Conservation (phyloP, 169 alveolate species). For the Eimeria falciformis region DNA sequence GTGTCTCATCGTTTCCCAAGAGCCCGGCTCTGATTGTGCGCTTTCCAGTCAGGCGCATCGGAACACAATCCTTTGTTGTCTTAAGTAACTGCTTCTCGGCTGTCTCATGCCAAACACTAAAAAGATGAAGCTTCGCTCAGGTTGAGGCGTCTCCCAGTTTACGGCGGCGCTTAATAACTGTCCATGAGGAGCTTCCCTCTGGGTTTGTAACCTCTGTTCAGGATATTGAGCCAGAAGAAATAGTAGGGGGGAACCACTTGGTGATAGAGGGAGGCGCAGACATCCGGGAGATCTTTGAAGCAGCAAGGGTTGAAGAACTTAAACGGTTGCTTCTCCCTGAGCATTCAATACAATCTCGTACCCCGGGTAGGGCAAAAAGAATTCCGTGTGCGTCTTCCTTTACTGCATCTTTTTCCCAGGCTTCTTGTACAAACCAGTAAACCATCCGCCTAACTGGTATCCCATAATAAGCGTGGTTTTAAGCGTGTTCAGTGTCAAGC, state of each 20-base stretch:
- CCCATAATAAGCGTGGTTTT: too few relatives aligned
- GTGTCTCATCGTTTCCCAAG: conserved; percentile 58
- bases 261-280: conserved; percentile 1
- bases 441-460: background rate
- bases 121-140: too few relatives aligned
- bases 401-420: background rate
- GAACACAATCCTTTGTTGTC: too few relatives aligned
- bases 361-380: background rate
- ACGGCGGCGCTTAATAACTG: background rate
- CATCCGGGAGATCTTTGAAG: conserved; percentile 38
- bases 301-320: conserved; percentile 30
- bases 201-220: background rate
- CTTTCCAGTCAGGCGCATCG: too few relatives aligned
- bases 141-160: too few relatives aligned
- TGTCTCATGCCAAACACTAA: too few relatives aligned
- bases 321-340: conserved; percentile 49
- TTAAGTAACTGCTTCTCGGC: too few relatives aligned
- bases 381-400: background rate
- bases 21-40: conserved; percentile 47
- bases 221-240: conserved; percentile 39
- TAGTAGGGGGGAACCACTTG: background rate
- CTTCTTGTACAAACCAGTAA: background rate
- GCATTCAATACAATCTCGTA: background rate
- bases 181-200: background rate
- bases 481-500: conserved; percentile 7